Evolutionary conservation across 2,329 filamentous ascomycete species (phyloP), one percentile per base, ranked within the genome.

Genomic region (Diaporthe nobilis): DNA sequence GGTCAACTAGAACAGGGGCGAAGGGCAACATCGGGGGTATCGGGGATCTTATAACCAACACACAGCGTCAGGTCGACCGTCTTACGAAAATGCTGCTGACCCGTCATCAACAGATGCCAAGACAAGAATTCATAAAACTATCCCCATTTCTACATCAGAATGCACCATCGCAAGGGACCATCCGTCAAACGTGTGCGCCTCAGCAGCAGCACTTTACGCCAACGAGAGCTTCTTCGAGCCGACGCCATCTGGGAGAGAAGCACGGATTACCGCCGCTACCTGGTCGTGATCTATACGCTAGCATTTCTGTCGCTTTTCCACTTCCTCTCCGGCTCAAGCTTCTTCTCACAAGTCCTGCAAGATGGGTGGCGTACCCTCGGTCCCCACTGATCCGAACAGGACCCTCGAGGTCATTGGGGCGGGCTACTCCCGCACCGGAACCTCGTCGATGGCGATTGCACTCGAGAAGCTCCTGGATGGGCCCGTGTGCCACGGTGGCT

Each of bases 371-470:
- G 47, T 51, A n/a, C 71, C 71, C 5, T 73, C 71, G 4, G 61
- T 63, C 25, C 71, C 71, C 28, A 73, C 67, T 5, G 71, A 73
- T 7, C 57, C 58, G 2, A 53, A 61, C 34, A 63, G 71, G 58
- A 73, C 71, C 55, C 42, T 73, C 15, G 20, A 73, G 58, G 71
- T 73, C 25, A 73, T 73, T 22, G 58, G 58, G 13, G 71, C 71
- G 31, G 71, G 71, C 3, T 73, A 73, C 44, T 63, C 71, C 58
- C 42, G 57, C n/a, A 73, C 71, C 4, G 71, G 71, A 22, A 73
- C 71, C 13, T 63, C 51, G 28, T 73, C 71, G 22, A 65, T 65
- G 57, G 55, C 55, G 9, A 49, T 73, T 3, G 71, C 71, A 4
- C 58, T 65, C 3, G 71, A 73, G n/a, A 63, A 28, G 31, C 71